These are phyloP conservation scores for Trametes cingulata DNA, from an alignment of 768 basidiomycete species.

Conservation along the genomic window DNA sequence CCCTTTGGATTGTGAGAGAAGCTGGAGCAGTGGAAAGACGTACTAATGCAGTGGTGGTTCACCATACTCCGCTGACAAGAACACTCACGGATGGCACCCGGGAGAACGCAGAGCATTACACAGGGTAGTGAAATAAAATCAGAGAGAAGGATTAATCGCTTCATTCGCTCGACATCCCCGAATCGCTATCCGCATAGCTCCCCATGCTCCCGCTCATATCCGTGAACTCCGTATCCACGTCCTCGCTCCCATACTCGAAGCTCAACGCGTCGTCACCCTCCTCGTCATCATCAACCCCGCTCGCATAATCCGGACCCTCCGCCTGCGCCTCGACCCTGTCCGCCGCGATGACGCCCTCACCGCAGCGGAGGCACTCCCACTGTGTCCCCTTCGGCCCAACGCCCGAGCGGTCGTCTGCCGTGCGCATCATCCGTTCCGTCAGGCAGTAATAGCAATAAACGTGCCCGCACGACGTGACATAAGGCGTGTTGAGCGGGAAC, in stretches of 20 bases:
- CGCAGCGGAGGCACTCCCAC: slow-evolving; percentile 90
- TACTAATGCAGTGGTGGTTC: too few relatives aligned
- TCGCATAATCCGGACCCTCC: slow-evolving; percentile 29
- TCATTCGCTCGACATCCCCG: slow-evolving; percentile 23
- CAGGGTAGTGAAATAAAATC: too few relatives aligned
- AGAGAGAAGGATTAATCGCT: neutral
- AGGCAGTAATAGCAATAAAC: slow-evolving; percentile 94
- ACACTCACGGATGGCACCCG: too few relatives aligned
- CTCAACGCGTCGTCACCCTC: slow-evolving; percentile 14
- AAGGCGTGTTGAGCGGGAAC: slow-evolving; percentile 76
- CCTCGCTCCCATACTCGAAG: slow-evolving; percentile 31
- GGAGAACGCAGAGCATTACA: too few relatives aligned
- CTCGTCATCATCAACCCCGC: slow-evolving; percentile 24
- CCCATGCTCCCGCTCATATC: slow-evolving; percentile 33
- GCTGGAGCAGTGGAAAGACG: neutral
- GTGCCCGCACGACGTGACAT: slow-evolving; percentile 81
- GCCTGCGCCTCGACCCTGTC: slow-evolving; percentile 56
- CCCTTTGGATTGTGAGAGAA: neutral
- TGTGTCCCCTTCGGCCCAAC: slow-evolving; percentile 42
- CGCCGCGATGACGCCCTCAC: slow-evolving; percentile 60
- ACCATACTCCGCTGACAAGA: too few relatives aligned
- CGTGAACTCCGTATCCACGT: slow-evolving; percentile 26
- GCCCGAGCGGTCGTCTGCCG: slow-evolving; percentile 54
- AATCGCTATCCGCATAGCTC: slow-evolving; percentile 33
- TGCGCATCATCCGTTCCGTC: slow-evolving; percentile 75